These are phyloP conservation scores for Mixia osmundae DNA, from an alignment of 1,284 basidiomycete genomes.

Conservation along the genomic window DNA sequence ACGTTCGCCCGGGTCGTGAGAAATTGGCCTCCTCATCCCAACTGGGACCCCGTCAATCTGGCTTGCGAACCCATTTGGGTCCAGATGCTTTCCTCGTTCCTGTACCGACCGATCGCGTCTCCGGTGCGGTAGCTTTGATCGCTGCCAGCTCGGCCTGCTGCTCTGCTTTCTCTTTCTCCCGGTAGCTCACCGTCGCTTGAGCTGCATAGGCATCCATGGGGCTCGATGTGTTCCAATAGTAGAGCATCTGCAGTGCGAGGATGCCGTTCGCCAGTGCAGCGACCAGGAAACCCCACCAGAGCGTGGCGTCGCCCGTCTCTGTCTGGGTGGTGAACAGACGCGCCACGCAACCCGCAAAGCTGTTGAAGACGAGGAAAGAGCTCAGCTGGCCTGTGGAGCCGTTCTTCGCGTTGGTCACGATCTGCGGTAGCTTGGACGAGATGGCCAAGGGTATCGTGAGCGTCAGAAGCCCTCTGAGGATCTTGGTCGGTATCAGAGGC, in stretches of 20 bases:
- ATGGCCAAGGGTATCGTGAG: slow-evolving; percentile 53
- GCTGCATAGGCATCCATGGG: no score
- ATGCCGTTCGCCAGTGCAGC: slow-evolving; percentile 55
- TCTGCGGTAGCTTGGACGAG: slow-evolving; percentile 66
- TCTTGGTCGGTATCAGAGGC: slow-evolving; percentile 19
- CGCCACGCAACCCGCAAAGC: slow-evolving; percentile 60
- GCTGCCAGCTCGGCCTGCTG: no score
- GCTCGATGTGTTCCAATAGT: slow-evolving; percentile 25
- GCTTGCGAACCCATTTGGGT: no score
- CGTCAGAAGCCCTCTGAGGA: slow-evolving; percentile 31
- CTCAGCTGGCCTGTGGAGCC: slow-evolving; percentile 71
- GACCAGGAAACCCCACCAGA: slow-evolving; percentile 54
- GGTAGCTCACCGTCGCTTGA: no score
- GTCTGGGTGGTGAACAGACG: slow-evolving; percentile 68
- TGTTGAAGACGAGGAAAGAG: slow-evolving; percentile 60
- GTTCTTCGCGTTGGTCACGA: slow-evolving; percentile 46
- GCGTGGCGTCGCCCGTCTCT: slow-evolving; percentile 55
- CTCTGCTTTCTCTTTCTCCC: no score
- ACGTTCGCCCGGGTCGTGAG: no score
- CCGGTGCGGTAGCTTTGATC: no score
- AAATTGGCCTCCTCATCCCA: no score
- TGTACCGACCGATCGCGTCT: no score
- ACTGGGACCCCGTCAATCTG: no score
- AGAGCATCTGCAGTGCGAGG: slow-evolving; percentile 52
- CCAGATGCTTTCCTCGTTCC: no score